These are phyloP conservation scores for Russula compacta DNA, from an alignment of 768 basidiomycete genomes.

Conservation along the genomic window DNA sequence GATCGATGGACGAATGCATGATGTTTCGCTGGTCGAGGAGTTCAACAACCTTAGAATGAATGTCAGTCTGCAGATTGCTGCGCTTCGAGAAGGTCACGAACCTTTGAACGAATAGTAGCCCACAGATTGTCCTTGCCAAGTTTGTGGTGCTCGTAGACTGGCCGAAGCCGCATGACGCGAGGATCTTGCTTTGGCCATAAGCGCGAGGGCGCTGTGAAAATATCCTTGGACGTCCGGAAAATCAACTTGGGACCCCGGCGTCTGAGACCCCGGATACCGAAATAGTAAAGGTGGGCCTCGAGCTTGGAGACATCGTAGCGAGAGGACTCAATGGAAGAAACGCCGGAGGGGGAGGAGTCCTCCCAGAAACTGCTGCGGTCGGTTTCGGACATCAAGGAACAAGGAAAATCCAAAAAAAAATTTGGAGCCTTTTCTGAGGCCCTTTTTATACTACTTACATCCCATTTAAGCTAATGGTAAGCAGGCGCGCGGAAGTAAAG, in stretches of 20 bases:
- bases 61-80: background rate
- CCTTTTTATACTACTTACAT: no score
- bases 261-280: background rate
- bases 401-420: no score
- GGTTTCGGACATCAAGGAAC: no score
- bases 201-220: background rate
- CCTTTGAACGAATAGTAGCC: background rate
- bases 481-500: no score
- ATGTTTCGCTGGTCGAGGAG: constrained; percentile 4
- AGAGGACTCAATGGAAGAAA: no score
- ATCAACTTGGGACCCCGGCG: background rate
- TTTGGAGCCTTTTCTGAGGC: no score
- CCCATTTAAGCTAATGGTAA: no score
- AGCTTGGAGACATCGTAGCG: background rate
- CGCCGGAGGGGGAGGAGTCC: no score
- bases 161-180: background rate
- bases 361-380: no score
- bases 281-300: background rate
- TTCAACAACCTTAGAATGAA: constrained; percentile 3
- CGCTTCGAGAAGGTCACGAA: background rate
- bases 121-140: background rate
- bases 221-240: background rate
- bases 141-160: background rate
- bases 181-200: background rate
- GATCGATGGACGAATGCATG: constrained; percentile 1